phyloP scores from a whole-genome alignment of 352 stramenopile species.

The Globisporangium alternatum region DNA sequence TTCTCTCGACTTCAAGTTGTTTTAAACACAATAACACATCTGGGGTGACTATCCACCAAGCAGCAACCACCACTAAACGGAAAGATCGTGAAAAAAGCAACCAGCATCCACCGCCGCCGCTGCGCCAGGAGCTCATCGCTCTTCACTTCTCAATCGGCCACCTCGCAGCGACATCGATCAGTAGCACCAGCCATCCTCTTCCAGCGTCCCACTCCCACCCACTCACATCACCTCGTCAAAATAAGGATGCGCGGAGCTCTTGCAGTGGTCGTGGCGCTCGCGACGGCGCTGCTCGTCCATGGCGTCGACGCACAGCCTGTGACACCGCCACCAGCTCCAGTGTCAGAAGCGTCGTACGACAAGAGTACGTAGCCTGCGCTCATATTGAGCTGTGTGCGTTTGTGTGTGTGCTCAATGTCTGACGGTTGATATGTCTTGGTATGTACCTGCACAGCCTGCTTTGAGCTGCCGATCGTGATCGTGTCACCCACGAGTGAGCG shows the following conservation, averaged over 20 bases:
- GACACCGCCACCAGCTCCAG: neutral
- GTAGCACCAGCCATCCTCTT: neutral
- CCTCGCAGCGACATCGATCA: slow-evolving; percentile 5
- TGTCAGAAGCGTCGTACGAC: slow-evolving; percentile 8
- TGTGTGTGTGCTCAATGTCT: neutral
- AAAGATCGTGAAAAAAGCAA: neutral
- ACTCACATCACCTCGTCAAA: neutral
- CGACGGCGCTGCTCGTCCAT: slow-evolving; percentile 4
- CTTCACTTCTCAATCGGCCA: slow-evolving; percentile 4
- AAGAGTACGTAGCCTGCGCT: slow-evolving; percentile 1
- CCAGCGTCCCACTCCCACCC: neutral
- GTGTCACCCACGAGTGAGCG: slow-evolving; percentile 47
- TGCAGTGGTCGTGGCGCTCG: slow-evolving; percentile 2
- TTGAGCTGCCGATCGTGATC: slow-evolving; percentile 68
- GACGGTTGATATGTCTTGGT: neutral
- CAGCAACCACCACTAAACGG: neutral
- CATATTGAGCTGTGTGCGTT: neutral
- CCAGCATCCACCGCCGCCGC: neutral
- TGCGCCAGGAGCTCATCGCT: neutral
- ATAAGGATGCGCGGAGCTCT: neutral
- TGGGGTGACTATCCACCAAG: too few species aligned
- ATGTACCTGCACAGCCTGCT: slow-evolving; percentile 30
- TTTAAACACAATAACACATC: too few species aligned
- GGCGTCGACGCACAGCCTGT: neutral
- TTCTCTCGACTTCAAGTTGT: too few species aligned